phyloP scores from a whole-genome alignment of 192 early-diverging fungal species.

The Piromyces finnis region DNA sequence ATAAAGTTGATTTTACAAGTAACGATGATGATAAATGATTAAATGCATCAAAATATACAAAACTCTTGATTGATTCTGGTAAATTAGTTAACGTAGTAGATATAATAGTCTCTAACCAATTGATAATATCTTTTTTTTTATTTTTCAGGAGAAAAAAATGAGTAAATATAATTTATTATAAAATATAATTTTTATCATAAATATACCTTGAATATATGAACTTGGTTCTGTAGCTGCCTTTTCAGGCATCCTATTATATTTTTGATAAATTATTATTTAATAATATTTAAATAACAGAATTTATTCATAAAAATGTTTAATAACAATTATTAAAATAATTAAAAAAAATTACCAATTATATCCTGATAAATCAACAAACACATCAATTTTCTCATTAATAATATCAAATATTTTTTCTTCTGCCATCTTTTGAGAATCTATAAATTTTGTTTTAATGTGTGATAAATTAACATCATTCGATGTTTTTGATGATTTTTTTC shows the following conservation, averaged over 20 bases:
- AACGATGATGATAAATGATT: constrained; percentile 45
- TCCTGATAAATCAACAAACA: constrained; percentile 60
- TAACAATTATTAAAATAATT: too few species aligned
- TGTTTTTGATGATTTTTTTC: constrained; percentile 38
- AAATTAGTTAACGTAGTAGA: constrained; percentile 47
- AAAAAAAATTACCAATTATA: constrained; percentile 53
- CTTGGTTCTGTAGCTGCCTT: constrained; percentile 33
- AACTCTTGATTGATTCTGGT: constrained; percentile 36
- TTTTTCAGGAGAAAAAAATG: too few species aligned
- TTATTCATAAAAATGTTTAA: too few species aligned
- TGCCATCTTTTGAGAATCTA: constrained; percentile 42
- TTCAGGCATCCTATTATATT: constrained; percentile 25
- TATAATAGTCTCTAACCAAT: constrained; percentile 45
- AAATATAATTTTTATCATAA: not conserved
- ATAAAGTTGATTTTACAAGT: constrained; percentile 19
- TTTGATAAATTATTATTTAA: not conserved
- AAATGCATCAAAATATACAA: constrained; percentile 56
- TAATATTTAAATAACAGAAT: not conserved
- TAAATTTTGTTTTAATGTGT: constrained; percentile 43
- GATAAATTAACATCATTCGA: constrained; percentile 28
- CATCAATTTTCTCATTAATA: constrained; percentile 63
- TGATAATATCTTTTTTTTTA: constrained; percentile 65
- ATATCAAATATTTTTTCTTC: constrained; percentile 68
- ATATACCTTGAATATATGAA: constrained; percentile 46
- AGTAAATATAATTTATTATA: too few species aligned